phyloP scores from a whole-genome alignment of 768 basidiomycete species.

The Tylopilus rubrobrunneus region DNA sequence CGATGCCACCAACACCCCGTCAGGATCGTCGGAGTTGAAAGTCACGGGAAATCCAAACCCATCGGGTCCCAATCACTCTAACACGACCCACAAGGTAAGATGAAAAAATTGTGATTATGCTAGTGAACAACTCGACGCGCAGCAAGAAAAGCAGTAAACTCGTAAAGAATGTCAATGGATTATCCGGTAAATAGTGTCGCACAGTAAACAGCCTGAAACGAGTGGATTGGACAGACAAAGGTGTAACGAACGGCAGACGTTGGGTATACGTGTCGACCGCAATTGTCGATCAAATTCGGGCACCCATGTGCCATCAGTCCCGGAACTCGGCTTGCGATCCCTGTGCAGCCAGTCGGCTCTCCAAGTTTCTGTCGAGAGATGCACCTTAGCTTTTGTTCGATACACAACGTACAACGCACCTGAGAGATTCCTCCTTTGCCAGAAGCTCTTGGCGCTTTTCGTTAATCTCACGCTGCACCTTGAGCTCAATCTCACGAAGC shows the following conservation, averaged over 20 bases:
- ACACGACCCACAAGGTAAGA: background rate
- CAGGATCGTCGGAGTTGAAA: slow-evolving; percentile 29
- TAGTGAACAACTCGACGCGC: slow-evolving; percentile 16
- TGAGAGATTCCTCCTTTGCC: slow-evolving; percentile 93
- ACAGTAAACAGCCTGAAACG: slow-evolving; percentile 32
- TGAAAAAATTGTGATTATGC: slow-evolving; percentile 22
- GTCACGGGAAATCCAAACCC: slow-evolving; percentile 5
- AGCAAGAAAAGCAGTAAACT: slow-evolving; percentile 31
- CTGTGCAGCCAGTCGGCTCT: slow-evolving; percentile 87
- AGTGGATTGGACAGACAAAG: slow-evolving; percentile 33
- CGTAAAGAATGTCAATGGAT: slow-evolving; percentile 36
- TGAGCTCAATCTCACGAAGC: slow-evolving; percentile 97
- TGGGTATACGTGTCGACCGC: slow-evolving; percentile 33
- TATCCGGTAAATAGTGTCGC: slow-evolving; percentile 34
- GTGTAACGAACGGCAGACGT: slow-evolving; percentile 32
- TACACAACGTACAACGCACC: slow-evolving; percentile 41
- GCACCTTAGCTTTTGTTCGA: background rate
- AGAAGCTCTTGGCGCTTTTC: slow-evolving; percentile 95
- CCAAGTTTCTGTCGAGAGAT: slow-evolving; percentile 60
- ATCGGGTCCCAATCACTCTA: slow-evolving; percentile 6
- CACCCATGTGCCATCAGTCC: slow-evolving; percentile 41
- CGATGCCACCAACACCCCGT: slow-evolving; percentile 8
- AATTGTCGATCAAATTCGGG: slow-evolving; percentile 21
- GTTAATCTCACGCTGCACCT: slow-evolving; percentile 96
- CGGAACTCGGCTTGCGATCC: slow-evolving; percentile 79